Conservation (phyloP, 2,329 filamentous ascomycete genomes). For the Scorias spongiosa region DNA sequence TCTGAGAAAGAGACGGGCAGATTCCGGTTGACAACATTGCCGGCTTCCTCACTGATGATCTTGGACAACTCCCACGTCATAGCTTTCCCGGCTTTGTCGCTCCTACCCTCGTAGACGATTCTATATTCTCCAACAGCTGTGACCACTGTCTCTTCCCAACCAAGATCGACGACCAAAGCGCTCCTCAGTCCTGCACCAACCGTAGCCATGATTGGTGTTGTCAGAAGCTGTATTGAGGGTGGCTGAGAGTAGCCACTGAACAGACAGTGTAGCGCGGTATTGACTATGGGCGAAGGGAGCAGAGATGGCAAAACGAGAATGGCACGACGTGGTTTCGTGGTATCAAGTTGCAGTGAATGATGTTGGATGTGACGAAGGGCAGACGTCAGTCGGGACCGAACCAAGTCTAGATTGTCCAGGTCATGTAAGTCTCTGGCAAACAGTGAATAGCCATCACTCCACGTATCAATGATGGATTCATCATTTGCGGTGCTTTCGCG, state of each 20-base stretch:
- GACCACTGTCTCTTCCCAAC: constrained; percentile 79
- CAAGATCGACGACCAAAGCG: constrained; percentile 77
- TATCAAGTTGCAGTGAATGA: constrained; percentile 57
- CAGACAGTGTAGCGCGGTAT: constrained; percentile 57
- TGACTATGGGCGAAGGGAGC: constrained; percentile 63
- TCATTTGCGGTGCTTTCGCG: constrained; percentile 33
- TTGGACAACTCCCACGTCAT: constrained; percentile 56
- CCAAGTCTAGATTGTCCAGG: constrained; percentile 57
- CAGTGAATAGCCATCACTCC: constrained; percentile 54
- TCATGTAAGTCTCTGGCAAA: constrained; percentile 59
- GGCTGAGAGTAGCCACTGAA: constrained; percentile 71
- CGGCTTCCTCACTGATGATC: constrained; percentile 37
- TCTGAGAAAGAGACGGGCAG: constrained; percentile 44
- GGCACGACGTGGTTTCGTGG: constrained; percentile 50
- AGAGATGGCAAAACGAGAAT: constrained; percentile 63
- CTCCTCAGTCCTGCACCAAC: constrained; percentile 72
- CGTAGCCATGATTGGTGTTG: constrained; percentile 56
- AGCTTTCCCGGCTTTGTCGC: constrained; percentile 56
- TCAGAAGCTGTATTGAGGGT: constrained; percentile 66
- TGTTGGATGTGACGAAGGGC: constrained; percentile 67
- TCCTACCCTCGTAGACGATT: constrained; percentile 57
- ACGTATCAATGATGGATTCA: constrained; percentile 32
- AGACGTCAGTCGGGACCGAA: constrained; percentile 77
- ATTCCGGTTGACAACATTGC: constrained; percentile 11
- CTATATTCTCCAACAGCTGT: constrained; percentile 84